These are phyloP conservation scores for Teratosphaeria destructans DNA, from an alignment of 2,329 filamentous ascomycete genomes.

Conservation along the genomic window DNA sequence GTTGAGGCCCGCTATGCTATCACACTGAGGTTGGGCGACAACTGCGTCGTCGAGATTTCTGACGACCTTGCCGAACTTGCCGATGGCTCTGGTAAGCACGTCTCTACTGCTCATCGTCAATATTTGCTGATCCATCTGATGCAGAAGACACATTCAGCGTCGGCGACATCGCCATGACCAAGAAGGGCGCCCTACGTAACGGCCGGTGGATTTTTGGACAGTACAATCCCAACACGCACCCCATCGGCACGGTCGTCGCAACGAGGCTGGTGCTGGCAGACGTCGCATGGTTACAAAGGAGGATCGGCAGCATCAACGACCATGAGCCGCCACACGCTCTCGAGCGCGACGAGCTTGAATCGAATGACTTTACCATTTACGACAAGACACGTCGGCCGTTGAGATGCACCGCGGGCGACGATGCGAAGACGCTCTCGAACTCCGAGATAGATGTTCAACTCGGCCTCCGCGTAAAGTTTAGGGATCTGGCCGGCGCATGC, in stretches of 20 bases:
- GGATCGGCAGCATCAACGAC: conserved; percentile 15
- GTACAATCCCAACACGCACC: conserved; percentile 40
- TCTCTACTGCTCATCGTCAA: background rate
- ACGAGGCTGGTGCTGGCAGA: conserved; percentile 36
- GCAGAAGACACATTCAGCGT: conserved; percentile 27
- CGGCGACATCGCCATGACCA: conserved; percentile 42
- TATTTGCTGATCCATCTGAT: background rate
- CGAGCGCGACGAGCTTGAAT: conserved; percentile 32
- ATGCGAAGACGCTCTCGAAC: conserved; percentile 19
- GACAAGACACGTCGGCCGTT: conserved; percentile 25
- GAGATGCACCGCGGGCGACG: background rate
- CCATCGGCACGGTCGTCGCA: conserved; percentile 43
- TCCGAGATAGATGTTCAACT: conserved; percentile 24
- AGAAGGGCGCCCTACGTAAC: conserved; percentile 41
- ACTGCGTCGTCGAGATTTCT: conserved; percentile 43
- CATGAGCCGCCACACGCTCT: conserved; percentile 17
- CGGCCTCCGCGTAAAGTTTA: conserved; percentile 40
- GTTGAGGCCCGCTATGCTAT: conserved; percentile 40
- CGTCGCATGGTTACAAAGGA: conserved; percentile 43
- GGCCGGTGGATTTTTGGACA: conserved; percentile 44
- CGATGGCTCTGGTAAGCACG: conserved; percentile 8
- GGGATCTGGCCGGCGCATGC: conserved; percentile 40
- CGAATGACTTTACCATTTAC: conserved; percentile 33
- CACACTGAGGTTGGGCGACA: conserved; percentile 41
- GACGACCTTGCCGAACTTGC: conserved; percentile 31